Evolutionary conservation across 2,329 filamentous ascomycete species (phyloP).

Genomic region (Trichoderma sp.): DNA sequence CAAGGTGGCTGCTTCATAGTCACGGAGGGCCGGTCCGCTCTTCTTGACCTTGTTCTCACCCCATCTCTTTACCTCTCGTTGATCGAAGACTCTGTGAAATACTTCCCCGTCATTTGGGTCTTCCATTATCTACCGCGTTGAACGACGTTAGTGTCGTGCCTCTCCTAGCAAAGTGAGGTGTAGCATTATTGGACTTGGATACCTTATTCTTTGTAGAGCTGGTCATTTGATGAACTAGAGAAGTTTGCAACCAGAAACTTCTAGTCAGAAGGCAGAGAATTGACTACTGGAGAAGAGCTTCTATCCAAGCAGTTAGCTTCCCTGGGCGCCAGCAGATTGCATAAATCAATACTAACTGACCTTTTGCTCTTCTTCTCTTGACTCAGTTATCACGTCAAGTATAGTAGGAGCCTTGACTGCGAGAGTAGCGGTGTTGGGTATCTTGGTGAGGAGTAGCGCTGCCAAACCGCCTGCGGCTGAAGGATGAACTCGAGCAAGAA

Average conservation of each 20-base stretch:
- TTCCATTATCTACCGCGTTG: background rate
- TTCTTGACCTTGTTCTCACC: background rate
- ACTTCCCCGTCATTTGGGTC: background rate
- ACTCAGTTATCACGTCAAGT: background rate
- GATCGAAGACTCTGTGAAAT: background rate
- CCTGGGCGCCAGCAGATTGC: background rate
- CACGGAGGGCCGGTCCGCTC: background rate
- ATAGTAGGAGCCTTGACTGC: background rate
- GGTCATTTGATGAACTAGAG: background rate
- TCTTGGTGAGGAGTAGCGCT: background rate
- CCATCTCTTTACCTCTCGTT: background rate
- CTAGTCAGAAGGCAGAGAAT: background rate
- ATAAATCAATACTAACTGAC: background rate
- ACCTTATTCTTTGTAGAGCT: background rate
- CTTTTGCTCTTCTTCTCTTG: background rate
- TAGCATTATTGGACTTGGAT: background rate
- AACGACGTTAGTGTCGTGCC: background rate
- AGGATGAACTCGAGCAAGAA: background rate
- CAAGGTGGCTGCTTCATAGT: slow-evolving; percentile 26
- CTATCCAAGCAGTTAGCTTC: background rate
- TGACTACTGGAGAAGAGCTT: background rate
- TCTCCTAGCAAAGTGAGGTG: background rate
- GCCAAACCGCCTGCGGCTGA: background rate
- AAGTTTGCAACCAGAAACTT: background rate
- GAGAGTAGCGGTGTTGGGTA: background rate